Evolutionary conservation across 2,329 filamentous ascomycete genomes (phyloP), one percentile per base, ranked within the genome.

Genomic region (Nemania sp.): DNA sequence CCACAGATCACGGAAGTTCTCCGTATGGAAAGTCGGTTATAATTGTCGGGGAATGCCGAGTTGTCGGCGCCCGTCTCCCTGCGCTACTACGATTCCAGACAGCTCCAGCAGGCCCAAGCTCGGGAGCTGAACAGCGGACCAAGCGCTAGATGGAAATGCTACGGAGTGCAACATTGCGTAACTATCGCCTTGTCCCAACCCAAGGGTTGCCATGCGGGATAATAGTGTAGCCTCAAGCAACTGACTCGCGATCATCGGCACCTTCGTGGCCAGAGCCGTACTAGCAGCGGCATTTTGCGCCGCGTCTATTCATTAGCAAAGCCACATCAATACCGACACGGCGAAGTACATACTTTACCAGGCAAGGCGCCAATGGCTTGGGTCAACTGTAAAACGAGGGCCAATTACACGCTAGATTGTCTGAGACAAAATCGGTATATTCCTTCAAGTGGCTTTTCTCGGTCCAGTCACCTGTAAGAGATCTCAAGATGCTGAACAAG

Each of bases 31-130:
- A 48, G 8, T 34, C 37, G 36, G 36, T 14, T 43, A 23, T 34
- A 33, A 44, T 49, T 11, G 33, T 49, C 54, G 40, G 49, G 43
- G 44, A 45, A 49, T 52, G 33, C 54, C 54, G 54, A 56, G 40
- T 44, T 15, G 44, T 36, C 43, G 53, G 53, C 41, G 34, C 42
- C 20, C 22, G 34, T 36, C 30, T 43, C 17, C 17, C 34, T 39
- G 22, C 39, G 24, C 52, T 51, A 54, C 40, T 31, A 34, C 46
- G 9, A 30, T 51, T 47, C 36, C 34, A 26, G 43, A n/a, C n/a
- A n/a, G n/a, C n/a, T n/a, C n/a, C n/a, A n/a, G n/a, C n/a, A n/a
- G n/a, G n/a, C n/a, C n/a, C n/a, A n/a, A n/a, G n/a, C n/a, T 15
- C 40, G 52, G 36, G 42, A 52, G 47, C 52, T 54, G 46, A 54